phyloP scores from a whole-genome alignment of 768 basidiomycete species.

The Tremella yokohamensis region DNA sequence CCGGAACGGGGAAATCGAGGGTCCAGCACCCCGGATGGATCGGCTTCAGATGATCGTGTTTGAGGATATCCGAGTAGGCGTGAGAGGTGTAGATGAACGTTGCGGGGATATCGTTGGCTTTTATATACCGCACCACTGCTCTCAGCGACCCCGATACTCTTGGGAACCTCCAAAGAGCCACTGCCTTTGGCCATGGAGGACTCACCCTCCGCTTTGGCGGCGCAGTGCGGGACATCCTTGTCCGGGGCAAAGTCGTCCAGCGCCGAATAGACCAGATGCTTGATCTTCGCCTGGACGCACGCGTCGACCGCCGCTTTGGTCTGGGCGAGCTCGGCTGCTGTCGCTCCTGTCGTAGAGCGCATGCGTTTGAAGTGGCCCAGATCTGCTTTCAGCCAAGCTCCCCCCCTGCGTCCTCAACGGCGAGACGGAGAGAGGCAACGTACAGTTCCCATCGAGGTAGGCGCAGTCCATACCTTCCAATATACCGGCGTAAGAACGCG shows the following conservation, averaged over 20 bases:
- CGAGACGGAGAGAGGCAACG: too few species aligned
- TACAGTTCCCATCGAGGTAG: too few species aligned
- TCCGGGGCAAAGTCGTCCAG: constrained; percentile 24
- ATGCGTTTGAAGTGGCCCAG: constrained; percentile 8
- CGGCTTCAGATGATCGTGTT: constrained; percentile 1
- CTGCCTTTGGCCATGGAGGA: background rate
- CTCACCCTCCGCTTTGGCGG: constrained; percentile 24
- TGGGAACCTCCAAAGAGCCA: too few species aligned
- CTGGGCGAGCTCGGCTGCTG: constrained; percentile 10
- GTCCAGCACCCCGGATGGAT: constrained; percentile 3
- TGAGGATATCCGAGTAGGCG: constrained; percentile 17
- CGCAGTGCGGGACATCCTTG: constrained; percentile 17
- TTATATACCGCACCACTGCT: constrained; percentile 16
- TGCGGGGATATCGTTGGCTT: constrained; percentile 10
- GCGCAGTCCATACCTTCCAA: too few species aligned
- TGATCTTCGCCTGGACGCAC: constrained; percentile 18
- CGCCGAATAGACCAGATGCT: constrained; percentile 30
- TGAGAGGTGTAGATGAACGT: constrained; percentile 21
- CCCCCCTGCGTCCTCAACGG: too few species aligned
- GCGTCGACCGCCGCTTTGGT: constrained; percentile 18
- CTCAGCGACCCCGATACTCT: too few species aligned
- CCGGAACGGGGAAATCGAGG: constrained; percentile 13
- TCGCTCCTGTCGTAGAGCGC: constrained; percentile 6
- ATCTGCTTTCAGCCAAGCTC: background rate
- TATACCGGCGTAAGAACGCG: too few species aligned